Evolutionary conservation across 495 filamentous ascomycete species (phyloP).

Genomic region (Aspergillus egyptiacus): DNA sequence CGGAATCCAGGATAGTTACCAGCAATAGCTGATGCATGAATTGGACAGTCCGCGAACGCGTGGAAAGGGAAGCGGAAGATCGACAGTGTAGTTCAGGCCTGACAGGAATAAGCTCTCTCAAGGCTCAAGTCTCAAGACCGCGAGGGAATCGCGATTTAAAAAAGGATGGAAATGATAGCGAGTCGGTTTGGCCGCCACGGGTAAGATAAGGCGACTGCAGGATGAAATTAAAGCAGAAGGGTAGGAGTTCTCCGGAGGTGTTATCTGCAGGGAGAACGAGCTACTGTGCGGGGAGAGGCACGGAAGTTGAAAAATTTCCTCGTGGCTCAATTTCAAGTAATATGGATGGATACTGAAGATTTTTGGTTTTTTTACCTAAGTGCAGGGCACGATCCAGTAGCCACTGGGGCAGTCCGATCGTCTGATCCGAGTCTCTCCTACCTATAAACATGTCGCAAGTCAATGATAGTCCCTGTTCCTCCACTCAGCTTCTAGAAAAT

Average conservation of each 20-base stretch:
- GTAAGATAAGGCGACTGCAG: slow-evolving; percentile 1
- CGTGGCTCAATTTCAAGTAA: not conserved
- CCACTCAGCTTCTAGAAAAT: slow-evolving; percentile 1
- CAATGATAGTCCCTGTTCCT: not conserved
- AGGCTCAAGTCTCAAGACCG: not conserved
- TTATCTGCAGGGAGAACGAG: not conserved
- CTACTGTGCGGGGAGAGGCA: not conserved
- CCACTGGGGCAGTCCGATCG: slow-evolving; percentile 2
- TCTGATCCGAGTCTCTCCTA: not conserved
- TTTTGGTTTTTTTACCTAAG: too few species aligned
- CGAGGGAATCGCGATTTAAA: slow-evolving; percentile 2
- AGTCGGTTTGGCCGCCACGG: not conserved
- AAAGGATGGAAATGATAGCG: not conserved
- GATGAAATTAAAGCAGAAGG: not conserved
- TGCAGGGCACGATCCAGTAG: not conserved
- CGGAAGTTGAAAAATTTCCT: slow-evolving; percentile 4
- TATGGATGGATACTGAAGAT: too few species aligned
- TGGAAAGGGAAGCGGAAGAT: not conserved
- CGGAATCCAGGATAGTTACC: not conserved
- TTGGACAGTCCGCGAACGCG: not conserved
- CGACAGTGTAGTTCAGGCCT: not conserved
- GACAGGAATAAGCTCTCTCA: not conserved
- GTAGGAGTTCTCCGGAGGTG: slow-evolving; percentile 1
- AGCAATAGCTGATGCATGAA: not conserved
- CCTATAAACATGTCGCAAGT: not conserved